Percentiles rank a stretch among this genome's conserved stretches.
Evolutionary conservation across 1,139 yeast genomes (phyloP).

Genomic region (Candida labiduridarum): DNA sequence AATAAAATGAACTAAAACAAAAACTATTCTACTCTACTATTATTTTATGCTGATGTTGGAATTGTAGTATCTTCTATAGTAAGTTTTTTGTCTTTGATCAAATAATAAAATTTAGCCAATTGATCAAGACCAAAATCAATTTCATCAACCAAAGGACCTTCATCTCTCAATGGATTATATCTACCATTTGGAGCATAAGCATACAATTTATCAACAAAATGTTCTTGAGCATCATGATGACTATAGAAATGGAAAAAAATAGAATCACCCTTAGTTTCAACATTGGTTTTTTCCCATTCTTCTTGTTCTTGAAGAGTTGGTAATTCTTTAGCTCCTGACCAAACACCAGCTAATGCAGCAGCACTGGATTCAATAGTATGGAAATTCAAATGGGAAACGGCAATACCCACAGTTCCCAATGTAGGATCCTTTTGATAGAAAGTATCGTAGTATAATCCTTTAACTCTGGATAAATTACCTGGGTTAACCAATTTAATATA

Average conservation of each 20-base stretch:
- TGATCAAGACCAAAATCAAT: slow-evolving; percentile 25
- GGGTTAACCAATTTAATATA: slow-evolving; percentile 26
- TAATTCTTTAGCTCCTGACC: slow-evolving; percentile 34
- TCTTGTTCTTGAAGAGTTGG: slow-evolving; percentile 33
- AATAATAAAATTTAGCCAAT: slow-evolving; percentile 30
- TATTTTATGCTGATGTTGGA: background rate
- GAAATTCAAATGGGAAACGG: slow-evolving; percentile 42
- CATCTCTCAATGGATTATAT: slow-evolving; percentile 27
- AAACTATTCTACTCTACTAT: background rate
- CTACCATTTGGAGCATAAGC: slow-evolving; percentile 27
- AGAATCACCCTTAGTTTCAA: slow-evolving; percentile 24
- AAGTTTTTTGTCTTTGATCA: slow-evolving; percentile 16
- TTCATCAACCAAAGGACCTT: slow-evolving; percentile 25
- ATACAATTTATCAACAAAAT: slow-evolving; percentile 25
- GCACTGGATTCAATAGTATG: slow-evolving; percentile 46
- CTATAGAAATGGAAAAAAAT: slow-evolving; percentile 28
- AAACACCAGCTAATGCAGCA: slow-evolving; percentile 50
- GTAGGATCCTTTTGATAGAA: slow-evolving; percentile 46
- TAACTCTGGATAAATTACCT: slow-evolving; percentile 30
- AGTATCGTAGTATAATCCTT: slow-evolving; percentile 41
- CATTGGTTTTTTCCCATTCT: slow-evolving; percentile 30
- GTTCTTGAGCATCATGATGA: slow-evolving; percentile 22
- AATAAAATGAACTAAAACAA: background rate
- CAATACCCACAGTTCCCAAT: slow-evolving; percentile 41
- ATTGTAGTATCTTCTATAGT: slow-evolving; percentile 13